Conservation (phyloP, 2,329 filamentous ascomycete species). For the Lecanosticta acicola region DNA sequence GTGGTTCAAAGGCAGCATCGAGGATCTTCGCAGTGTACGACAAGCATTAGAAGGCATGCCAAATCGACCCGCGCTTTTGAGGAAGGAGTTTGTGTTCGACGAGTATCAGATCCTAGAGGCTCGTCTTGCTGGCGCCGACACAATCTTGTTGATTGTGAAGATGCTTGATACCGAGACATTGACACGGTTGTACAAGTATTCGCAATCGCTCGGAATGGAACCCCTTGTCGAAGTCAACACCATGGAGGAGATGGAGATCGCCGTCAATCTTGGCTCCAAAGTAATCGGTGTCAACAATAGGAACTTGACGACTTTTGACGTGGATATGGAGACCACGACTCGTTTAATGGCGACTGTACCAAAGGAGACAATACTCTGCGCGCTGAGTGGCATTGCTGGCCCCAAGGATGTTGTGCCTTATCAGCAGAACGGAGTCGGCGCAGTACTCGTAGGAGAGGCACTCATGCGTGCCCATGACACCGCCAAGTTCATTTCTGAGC, state of each 20-base stretch:
- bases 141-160: conserved; percentile 92
- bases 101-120: conserved; percentile 98
- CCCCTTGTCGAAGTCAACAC: conserved; percentile 96
- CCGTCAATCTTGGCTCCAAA: conserved; percentile 77
- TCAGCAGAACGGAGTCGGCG: conserved; percentile 81
- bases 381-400: conserved; percentile 86
- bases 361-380: conserved; percentile 80
- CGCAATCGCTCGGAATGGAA: conserved; percentile 87
- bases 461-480: conserved; percentile 89
- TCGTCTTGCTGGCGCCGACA: conserved; percentile 86
- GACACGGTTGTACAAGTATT: conserved; percentile 79
- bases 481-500: conserved; percentile 71
- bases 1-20: conserved; percentile 98
- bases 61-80: conserved; percentile 82
- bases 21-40: conserved; percentile 81
- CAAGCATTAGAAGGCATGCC: conserved; percentile 86
- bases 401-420: conserved; percentile 84
- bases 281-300: conserved; percentile 98
- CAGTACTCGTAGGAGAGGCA: conserved; percentile 89
- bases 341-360: conserved; percentile 82
- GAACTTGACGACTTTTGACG: conserved; percentile 92
- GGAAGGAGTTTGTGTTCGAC: conserved; percentile 97
- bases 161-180: conserved; percentile 79
- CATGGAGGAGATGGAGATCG: conserved; percentile 82
- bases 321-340: conserved; percentile 63